phyloP scores from a whole-genome alignment of 139 green algal species.

The Chlorella vulgaris region DNA sequence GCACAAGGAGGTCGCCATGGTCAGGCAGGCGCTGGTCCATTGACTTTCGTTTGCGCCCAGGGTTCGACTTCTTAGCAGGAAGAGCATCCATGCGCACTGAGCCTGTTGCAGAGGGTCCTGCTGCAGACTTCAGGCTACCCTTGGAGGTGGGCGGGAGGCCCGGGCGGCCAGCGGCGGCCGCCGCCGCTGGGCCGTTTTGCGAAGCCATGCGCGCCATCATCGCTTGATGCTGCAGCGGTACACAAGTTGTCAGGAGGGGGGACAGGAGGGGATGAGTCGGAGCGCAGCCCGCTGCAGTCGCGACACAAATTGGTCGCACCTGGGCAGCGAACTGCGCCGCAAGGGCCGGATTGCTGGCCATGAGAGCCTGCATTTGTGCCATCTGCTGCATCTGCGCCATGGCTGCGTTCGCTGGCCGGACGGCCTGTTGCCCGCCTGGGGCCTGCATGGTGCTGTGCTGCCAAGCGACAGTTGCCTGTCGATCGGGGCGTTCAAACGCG shows the following conservation, averaged over 20 bases:
- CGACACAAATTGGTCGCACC: not conserved
- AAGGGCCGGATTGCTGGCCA: not conserved
- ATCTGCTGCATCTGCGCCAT: not conserved
- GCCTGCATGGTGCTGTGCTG: not conserved
- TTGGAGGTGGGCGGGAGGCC: not conserved
- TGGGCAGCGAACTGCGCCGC: not conserved
- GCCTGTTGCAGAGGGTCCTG: not conserved
- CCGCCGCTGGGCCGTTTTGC: not conserved
- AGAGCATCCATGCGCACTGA: not conserved
- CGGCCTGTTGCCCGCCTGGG: not conserved
- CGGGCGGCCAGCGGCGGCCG: not conserved
- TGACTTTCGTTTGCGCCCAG: conserved; percentile 24
- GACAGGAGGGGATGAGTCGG: not conserved
- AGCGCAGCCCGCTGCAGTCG: not conserved
- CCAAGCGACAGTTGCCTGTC: too few species aligned
- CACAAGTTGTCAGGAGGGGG: not conserved
- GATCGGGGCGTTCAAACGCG: too few species aligned
- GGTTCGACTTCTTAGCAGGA: not conserved
- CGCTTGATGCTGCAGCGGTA: not conserved
- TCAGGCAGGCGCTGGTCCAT: conserved; percentile 17
- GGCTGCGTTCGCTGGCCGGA: too few species aligned
- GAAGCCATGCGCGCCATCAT: not conserved
- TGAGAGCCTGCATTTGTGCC: not conserved
- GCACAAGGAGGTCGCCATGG: conserved; percentile 46
- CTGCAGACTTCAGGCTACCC: not conserved